These are phyloP conservation scores for Symbiodinium natans DNA, from an alignment of 73 alveolate species.

Conservation along the genomic window DNA sequence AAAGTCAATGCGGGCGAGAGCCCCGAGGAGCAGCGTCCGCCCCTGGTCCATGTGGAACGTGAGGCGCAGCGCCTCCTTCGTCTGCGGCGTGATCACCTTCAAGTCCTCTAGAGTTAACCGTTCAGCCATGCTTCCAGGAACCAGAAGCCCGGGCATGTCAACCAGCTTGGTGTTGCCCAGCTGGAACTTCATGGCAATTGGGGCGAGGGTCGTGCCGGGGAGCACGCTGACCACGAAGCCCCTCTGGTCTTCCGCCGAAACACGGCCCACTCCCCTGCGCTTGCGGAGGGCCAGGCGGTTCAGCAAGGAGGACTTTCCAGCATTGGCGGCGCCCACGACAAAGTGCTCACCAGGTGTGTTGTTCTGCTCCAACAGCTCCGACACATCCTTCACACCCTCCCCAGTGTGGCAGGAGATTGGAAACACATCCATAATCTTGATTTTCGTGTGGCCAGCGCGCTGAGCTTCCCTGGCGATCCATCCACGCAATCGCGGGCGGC, in stretches of 20 bases:
- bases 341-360: constrained; percentile 44
- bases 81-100: constrained; percentile 17
- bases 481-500: constrained; percentile 53
- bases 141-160: constrained; percentile 80
- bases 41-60: too few species aligned
- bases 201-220: constrained; percentile 83
- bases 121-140: constrained; percentile 91
- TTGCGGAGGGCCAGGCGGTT: constrained; percentile 74
- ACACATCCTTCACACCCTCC: constrained; percentile 38
- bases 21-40: constrained; percentile 49
- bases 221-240: constrained; percentile 83
- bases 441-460: constrained; percentile 33
- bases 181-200: constrained; percentile 70
- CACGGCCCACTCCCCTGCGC: constrained; percentile 88
- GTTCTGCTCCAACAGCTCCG: background rate
- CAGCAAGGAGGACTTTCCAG: constrained; percentile 75
- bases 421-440: constrained; percentile 70
- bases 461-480: constrained; percentile 63
- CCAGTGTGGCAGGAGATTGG: constrained; percentile 78
- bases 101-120: constrained; percentile 42
- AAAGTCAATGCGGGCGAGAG: constrained; percentile 68
- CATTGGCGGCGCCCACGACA: constrained; percentile 80
- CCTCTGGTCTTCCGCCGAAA: constrained; percentile 49
- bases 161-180: constrained; percentile 44
- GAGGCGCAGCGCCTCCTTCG: too few species aligned